These are phyloP conservation scores for Elongisporangium senticosum DNA, from an alignment of 352 stramenopile genomes.

Conservation along the genomic window DNA sequence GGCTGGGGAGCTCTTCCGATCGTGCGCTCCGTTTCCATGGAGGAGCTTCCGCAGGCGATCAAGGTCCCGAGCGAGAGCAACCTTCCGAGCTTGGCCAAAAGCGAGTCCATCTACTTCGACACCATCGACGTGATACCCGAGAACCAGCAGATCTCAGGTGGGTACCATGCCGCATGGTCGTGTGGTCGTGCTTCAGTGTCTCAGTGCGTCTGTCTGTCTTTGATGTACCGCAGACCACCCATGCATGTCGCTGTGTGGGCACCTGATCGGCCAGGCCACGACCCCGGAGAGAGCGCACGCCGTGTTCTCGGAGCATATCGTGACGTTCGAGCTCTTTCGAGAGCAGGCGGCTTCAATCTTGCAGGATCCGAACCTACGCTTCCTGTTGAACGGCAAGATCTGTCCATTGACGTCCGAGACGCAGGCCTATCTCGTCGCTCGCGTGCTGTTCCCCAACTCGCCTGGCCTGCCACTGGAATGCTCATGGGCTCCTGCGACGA, in stretches of 20 bases:
- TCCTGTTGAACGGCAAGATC: slow-evolving; percentile 60
- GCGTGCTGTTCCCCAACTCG: slow-evolving; percentile 64
- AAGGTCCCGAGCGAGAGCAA: slow-evolving; percentile 18
- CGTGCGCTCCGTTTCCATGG: slow-evolving; percentile 14
- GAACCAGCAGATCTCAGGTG: slow-evolving; percentile 2
- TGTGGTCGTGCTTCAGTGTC: background rate
- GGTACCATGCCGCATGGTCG: background rate
- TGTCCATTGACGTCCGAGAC: slow-evolving; percentile 46
- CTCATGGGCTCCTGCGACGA: background rate
- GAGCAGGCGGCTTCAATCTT: slow-evolving; percentile 36
- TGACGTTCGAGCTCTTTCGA: slow-evolving; percentile 62
- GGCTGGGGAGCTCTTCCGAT: slow-evolving; percentile 46
- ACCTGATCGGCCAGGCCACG: slow-evolving; percentile 39
- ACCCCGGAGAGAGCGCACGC: slow-evolving; percentile 36
- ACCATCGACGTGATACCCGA: slow-evolving; percentile 34
- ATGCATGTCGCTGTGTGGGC: slow-evolving; percentile 70
- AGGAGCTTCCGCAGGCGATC: slow-evolving; percentile 7
- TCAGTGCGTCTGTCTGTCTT: background rate
- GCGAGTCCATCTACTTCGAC: slow-evolving; percentile 74
- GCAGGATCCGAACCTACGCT: slow-evolving; percentile 44
- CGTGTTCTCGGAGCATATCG: slow-evolving; percentile 63
- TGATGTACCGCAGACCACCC: slow-evolving; percentile 25
- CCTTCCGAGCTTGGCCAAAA: slow-evolving; percentile 53
- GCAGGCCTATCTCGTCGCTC: slow-evolving; percentile 57
- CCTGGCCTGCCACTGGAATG: slow-evolving; percentile 23